Base-by-base conservation (phyloP, 805 yeast species). In the Jamesozyma rosinii region DNA sequence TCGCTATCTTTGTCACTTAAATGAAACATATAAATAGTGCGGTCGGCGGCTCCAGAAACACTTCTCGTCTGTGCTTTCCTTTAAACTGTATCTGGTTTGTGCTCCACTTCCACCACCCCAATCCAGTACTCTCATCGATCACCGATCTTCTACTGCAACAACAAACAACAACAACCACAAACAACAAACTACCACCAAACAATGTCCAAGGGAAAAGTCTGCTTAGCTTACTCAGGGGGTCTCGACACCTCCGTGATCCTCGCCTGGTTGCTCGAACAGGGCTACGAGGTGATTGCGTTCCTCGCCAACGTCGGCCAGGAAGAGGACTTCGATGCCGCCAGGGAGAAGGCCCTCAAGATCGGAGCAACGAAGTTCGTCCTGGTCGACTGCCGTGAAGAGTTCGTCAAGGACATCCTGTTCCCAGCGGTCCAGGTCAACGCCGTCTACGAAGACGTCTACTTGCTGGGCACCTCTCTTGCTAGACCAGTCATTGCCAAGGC, bases 401-500 rank as follows among this genome's bases (percentile, higher is more conserved):
- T 90, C 58, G 95, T 92, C 49, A 87, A 86, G 68, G 83, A 85
- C 50, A 90, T 92, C 46, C 75, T 95, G 57, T 72, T 67, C 79
- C 98, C 99, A 46, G 97, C 98, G 41, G 88, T 92, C 51, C 97
- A 92, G 75, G 78, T 92, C 59, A 92, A 92, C 63, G 99, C 97
- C 46, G 88, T 90, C 63, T 92, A 92, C 70, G 98, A 92, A 72
- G 95, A 92, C 63, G 96, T 92, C 43, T 92, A 92, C 69, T 72
- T 92, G 47, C 76, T 92, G 59, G 99, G 99, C 61, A 92, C 99
- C 45, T 88, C 99, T 13, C 75, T 92, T 61, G 99, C 99, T 41
- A 84, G 99, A 74, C 99, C 99, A 31, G 95, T 90, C 45, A 92
- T 92, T 67, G 96, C 99, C 44, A 81, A 89, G 71, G 98, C 98